Evolutionary conservation across 352 stramenopile genomes (phyloP).

Genomic region (Phytophthora uliginosa): DNA sequence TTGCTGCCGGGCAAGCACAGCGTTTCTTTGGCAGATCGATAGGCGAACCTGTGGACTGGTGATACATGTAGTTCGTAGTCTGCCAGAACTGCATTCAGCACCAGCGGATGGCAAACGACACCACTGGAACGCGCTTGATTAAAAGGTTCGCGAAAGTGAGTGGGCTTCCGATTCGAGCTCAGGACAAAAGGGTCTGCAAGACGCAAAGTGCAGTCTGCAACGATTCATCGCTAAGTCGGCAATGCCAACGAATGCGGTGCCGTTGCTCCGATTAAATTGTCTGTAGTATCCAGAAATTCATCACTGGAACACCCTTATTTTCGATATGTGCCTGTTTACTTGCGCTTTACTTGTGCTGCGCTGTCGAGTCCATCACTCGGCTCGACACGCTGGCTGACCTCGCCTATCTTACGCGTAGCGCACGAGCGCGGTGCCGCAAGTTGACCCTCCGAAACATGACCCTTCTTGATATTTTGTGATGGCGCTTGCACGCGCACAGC

Average conservation of each 20-base stretch:
- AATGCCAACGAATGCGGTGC: slow-evolving; percentile 3
- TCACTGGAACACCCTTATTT: too few species aligned
- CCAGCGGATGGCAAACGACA: not conserved
- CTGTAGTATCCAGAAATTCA: too few species aligned
- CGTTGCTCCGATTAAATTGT: not conserved
- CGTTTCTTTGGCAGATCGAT: slow-evolving; percentile 20
- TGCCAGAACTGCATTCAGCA: slow-evolving; percentile 5
- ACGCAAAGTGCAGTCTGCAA: too few species aligned
- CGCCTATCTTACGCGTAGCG: not conserved
- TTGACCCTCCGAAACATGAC: slow-evolving; percentile 20
- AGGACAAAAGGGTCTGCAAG: too few species aligned
- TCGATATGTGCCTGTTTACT: not conserved
- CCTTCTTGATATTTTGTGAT: slow-evolving; percentile 2
- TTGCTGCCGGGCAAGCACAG: slow-evolving; percentile 3
- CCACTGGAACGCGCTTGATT: too few species aligned
- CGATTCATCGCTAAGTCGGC: too few species aligned
- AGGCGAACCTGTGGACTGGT: slow-evolving; percentile 11
- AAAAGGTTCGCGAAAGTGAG: too few species aligned
- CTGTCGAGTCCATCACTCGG: not conserved
- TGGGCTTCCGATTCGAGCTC: too few species aligned
- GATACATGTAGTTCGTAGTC: slow-evolving; percentile 5
- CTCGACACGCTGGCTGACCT: not conserved
- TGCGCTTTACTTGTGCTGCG: not conserved
- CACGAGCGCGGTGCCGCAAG: slow-evolving; percentile 17
- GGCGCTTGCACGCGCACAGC: not conserved